Evolutionary conservation across 148 eudicot species (phyloP).

Genomic region (Fallopia convolvulus): DNA sequence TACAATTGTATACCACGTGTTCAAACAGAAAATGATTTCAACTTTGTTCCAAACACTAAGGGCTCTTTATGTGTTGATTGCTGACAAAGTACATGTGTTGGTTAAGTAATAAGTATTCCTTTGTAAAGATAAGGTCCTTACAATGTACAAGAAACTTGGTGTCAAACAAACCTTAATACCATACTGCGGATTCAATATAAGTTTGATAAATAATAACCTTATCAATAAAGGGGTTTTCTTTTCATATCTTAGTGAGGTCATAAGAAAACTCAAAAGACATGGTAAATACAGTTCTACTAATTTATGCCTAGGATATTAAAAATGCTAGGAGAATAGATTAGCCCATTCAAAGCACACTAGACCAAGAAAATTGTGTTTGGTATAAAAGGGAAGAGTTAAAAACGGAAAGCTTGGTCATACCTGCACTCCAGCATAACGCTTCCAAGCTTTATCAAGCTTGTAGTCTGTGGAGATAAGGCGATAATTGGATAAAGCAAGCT

Average conservation of each 20-base stretch:
- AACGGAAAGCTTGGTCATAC: conserved; percentile 28
- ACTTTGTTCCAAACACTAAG: background rate
- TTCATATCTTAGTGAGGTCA: too few species aligned
- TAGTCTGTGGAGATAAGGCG: conserved; percentile 89
- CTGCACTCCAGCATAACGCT: conserved; percentile 95
- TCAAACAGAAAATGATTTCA: background rate
- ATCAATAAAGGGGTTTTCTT: too few species aligned
- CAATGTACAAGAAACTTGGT: too few species aligned
- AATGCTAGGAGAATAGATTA: background rate
- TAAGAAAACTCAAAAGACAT: too few species aligned
- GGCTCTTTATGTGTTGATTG: background rate
- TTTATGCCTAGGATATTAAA: background rate
- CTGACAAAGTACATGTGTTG: too few species aligned
- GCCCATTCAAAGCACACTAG: background rate
- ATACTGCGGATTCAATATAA: too few species aligned
- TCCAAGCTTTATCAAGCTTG: conserved; percentile 98
- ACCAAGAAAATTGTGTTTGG: background rate
- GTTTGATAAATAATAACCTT: too few species aligned
- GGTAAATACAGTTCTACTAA: too few species aligned
- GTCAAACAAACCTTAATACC: too few species aligned
- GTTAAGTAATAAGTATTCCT: too few species aligned
- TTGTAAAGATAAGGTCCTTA: too few species aligned
- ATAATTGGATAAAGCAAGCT: conserved; percentile 92
- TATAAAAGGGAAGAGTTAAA: background rate
- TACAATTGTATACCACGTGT: background rate